Conservation (phyloP, 306 rosid genomes). For the Comarum palustre region DNA sequence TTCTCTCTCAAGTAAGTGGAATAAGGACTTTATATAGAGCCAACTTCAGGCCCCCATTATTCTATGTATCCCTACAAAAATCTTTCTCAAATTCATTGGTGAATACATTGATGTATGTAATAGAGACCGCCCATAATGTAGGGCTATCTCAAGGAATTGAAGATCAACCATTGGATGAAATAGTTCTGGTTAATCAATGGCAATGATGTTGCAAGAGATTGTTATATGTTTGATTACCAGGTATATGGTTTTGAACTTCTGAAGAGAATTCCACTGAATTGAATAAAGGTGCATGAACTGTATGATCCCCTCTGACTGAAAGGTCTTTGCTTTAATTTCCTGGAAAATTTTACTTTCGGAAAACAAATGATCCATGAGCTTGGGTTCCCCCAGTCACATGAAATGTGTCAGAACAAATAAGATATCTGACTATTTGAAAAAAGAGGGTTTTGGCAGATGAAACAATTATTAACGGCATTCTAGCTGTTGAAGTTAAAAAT, state of each 20-base stretch:
- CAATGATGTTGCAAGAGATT: background rate
- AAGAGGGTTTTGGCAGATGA: background rate
- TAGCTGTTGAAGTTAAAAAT: too few relatives aligned
- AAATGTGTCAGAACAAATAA: constrained; percentile 51
- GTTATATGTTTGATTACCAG: background rate
- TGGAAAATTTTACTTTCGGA: constrained; percentile 27
- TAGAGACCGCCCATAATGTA: constrained; percentile 61
- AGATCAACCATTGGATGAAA: constrained; percentile 29
- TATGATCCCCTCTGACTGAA: constrained; percentile 33
- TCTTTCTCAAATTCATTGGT: constrained; percentile 34
- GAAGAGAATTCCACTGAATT: constrained; percentile 2
- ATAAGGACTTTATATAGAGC: constrained; percentile 49
- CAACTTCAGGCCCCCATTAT: constrained; percentile 28
- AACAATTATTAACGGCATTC: background rate
- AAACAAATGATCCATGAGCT: constrained; percentile 22
- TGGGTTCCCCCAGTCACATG: constrained; percentile 74
- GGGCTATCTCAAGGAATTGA: constrained; percentile 25
- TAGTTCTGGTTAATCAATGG: background rate
- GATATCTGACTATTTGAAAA: background rate
- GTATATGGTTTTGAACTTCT: background rate
- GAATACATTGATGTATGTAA: constrained; percentile 34
- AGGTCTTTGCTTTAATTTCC: constrained; percentile 24
- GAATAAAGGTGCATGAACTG: constrained; percentile 62
- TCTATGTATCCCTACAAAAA: constrained; percentile 18
- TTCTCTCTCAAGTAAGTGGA: constrained; percentile 38